Base-by-base conservation (phyloP, 345 rosid genomes). In the Euphorbia tirucalli region DNA sequence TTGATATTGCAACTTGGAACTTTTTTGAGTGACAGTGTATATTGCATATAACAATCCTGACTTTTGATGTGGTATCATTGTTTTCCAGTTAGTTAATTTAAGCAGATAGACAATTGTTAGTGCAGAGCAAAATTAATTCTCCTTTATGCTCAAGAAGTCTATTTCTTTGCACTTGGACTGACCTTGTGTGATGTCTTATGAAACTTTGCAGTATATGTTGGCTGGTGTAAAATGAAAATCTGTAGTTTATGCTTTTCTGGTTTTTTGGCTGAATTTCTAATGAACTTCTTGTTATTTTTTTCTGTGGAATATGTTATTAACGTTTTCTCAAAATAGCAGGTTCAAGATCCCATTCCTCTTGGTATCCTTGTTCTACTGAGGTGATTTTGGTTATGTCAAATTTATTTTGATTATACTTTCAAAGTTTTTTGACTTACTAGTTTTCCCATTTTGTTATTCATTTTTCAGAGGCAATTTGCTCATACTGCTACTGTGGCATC, bases 291-390 rank as follows among this genome's bases (percentile, higher is more conserved):
- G 14, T 27, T 68, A 55, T 67, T 11, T 60, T 48, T 21, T 61
- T 56, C 39, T 28, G 22, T 66, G 24, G 64, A 30, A 49, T 66
- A 13, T 16, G 27, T 19, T 54, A 15, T 48, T 77, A 56, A 75
- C 72, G 54, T 49, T 54, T 61, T 68, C 73, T 56, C 63, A 11
- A 13, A 46, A 19, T 61, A 63, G 71, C 89, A 86, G 87, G 84
- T 71, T 76, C 89, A 76, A 75, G 82, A 77, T 77, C 83, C 65
- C 85, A 67, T 74, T 60, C 75, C 68, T 76, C 88, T 68, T 82
- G 85, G 74, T 78, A 63, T 76, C 90, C 83, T 57, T 74, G 56
- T 61, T 80, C 87, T 46, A 67, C 78, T 35, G 92, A 84, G 89
- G 98, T 93, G 59, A 85, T 0, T 54, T 54, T 61, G 61, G 19